phyloP scores from a whole-genome alignment of 2,329 filamentous ascomycete species.

The Alternaria arbusti region DNA sequence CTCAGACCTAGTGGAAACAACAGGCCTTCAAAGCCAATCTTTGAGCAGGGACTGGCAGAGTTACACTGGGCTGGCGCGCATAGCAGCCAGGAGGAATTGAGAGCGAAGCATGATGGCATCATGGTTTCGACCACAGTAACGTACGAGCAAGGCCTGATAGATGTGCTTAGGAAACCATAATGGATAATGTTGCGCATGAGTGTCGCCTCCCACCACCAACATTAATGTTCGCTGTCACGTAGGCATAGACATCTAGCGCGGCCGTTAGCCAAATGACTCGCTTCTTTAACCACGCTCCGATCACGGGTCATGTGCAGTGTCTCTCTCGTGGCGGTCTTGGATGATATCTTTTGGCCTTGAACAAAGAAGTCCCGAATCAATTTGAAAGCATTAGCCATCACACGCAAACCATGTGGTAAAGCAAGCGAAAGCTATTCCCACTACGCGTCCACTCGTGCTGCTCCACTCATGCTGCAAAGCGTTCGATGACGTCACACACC shows the following conservation, averaged over 20 bases:
- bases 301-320: background rate
- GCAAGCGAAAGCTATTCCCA: background rate
- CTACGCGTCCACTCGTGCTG: background rate
- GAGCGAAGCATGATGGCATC: constrained; percentile 5
- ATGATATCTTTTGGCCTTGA: background rate
- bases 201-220: background rate
- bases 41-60: background rate
- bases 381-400: background rate
- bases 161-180: background rate
- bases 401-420: background rate
- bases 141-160: background rate
- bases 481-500: constrained; percentile 1
- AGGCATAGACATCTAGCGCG: background rate
- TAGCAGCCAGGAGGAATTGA: constrained; percentile 17
- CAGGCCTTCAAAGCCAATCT: background rate
- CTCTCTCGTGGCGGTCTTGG: background rate
- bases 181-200: background rate
- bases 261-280: background rate
- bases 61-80: constrained; percentile 4
- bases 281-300: background rate
- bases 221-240: background rate
- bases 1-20: background rate
- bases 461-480: background rate
- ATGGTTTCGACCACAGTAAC: constrained; percentile 5
- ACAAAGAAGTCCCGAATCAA: background rate